Evolutionary conservation across 2,329 filamentous ascomycete species (phyloP), one percentile per base, ranked within the genome.

Genomic region (Cyphellophora attinorum): DNA sequence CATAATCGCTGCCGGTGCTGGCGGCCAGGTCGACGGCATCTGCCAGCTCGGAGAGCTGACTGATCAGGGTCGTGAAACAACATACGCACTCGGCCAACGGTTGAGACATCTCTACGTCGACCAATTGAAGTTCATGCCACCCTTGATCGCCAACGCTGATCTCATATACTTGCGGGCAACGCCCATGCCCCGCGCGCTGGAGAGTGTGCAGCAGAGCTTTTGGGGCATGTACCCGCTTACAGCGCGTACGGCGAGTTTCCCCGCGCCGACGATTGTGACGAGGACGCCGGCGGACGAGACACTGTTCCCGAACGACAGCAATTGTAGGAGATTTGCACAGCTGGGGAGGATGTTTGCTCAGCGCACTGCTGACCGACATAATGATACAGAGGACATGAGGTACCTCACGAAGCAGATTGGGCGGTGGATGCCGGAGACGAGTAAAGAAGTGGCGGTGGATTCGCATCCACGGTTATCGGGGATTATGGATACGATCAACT

Each of bases 401-500:
- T 88, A 93, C 54, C 64, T 95, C 15, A 86, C 81, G 49, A 78
- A 73, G 40, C 61, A 83, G 39, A 76, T 88, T 35, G 77, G 81
- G 21, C 85, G 82, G 56, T 93, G 81, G 76, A 93, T 96, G 83
- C 85, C 85, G 0, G 68, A 76, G 5, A 68, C 70, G 21, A 70
- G 67, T 18, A 72, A 72, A 8, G 68, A 70, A 25, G 78, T 95
- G 6, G 83, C 81, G 16, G 84, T 96, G 6, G 86, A 95, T 57
- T 79, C 79, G 1, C 79, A 80, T 40, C 91, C 91, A 1, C 72
- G 88, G 29, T 67, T 96, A 10, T 86, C 79, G 5, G 91, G 91
- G 34, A 81, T 98, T 50, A 85, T 93, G 81, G 91, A 98, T 60
- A 91, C 85, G 0, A 73, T 96, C 52, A 96, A 95, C 54, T 76